Evolutionary conservation across 495 filamentous ascomycete species (phyloP).

Genomic region (Aspergillus bridgeri): DNA sequence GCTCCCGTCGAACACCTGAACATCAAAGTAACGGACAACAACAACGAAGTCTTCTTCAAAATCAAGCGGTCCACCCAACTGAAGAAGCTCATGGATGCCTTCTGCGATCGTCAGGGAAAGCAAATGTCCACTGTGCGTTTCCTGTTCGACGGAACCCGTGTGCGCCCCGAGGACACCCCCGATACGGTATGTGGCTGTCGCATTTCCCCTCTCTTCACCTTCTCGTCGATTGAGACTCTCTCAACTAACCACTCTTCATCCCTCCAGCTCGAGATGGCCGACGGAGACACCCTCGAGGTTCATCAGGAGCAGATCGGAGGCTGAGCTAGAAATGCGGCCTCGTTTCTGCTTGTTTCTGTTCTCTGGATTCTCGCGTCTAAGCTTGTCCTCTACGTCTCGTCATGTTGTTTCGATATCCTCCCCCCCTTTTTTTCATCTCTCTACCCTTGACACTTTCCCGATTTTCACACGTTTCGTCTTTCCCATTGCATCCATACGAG

Average conservation of each 20-base stretch:
- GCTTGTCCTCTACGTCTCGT: neutral
- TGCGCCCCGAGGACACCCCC: slow-evolving; percentile 84
- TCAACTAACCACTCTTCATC: neutral
- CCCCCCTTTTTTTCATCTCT: neutral
- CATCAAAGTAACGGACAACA: slow-evolving; percentile 99
- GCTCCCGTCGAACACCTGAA: slow-evolving; percentile 83
- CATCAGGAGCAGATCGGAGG: slow-evolving; percentile 98
- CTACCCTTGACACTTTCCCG: neutral
- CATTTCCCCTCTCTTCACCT: neutral
- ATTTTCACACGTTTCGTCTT: neutral
- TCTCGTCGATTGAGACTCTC: neutral
- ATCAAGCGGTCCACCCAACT: slow-evolving; percentile 96
- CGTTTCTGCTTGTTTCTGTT: slow-evolving; percentile 2
- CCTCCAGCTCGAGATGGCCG: slow-evolving; percentile 86
- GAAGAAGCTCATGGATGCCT: slow-evolving; percentile 98
- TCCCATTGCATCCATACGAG: neutral
- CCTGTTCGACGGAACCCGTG: slow-evolving; percentile 90
- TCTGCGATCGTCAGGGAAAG: slow-evolving; percentile 96
- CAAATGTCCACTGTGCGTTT: slow-evolving; percentile 80
- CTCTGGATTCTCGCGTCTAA: neutral
- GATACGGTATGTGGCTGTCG: slow-evolving; percentile 68
- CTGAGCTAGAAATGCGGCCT: slow-evolving; percentile 26
- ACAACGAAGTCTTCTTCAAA: slow-evolving; percentile 99
- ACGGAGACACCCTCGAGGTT: slow-evolving; percentile 95
- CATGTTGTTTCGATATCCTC: neutral